Evolutionary conservation across 1,284 basidiomycete species (phyloP), one percentile per base, ranked within the genome.

Genomic region (Tilletia horrida): DNA sequence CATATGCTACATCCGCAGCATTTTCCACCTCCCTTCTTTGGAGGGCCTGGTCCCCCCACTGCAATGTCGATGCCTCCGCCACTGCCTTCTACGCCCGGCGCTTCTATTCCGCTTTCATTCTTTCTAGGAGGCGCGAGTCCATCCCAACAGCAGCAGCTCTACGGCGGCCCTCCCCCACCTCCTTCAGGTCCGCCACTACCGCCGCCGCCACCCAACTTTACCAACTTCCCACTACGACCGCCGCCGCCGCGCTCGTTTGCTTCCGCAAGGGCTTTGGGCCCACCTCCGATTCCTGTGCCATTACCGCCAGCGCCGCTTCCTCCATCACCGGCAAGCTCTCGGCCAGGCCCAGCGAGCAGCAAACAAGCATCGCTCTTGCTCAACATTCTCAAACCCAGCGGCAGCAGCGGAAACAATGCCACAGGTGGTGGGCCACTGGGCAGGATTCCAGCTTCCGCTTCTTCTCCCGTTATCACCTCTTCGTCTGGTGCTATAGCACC

Each of bases 231-330:
- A 18, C 45, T 16, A 16, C 18, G 18, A 18, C 7, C 43, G 9
- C 43, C 7, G 6, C 23, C 50, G 27, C 23, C 50, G 50, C 21
- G 50, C 35, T 40, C 35, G 6, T 40, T 6, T 40, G 4, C 35
- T 40, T 40, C 35, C 35, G 35, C 35, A 21, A 3, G 50, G 25
- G 21, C 18, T 7, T 3, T 21, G 23, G 50, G 50, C 21, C 50
- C 50, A 27, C 50, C 23, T 13, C 50, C 50, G 6, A 52, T 52
- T 52, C 50, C 50, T 16, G 50, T 52, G 27, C 50, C 50, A 13
- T 27, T 52, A 21, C 50, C 50, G 3, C 50, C 50, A 27, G 50
- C 50, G 50, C 50, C 50, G 50, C 50, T 52, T 23, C 50, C 50
- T 14, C 50, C 50, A 8, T 52, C 50, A 25, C 50, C 50, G 21